These are phyloP conservation scores for Salicornia ramosissima DNA, from an alignment of 148 eudicot genomes.

Conservation along the genomic window DNA sequence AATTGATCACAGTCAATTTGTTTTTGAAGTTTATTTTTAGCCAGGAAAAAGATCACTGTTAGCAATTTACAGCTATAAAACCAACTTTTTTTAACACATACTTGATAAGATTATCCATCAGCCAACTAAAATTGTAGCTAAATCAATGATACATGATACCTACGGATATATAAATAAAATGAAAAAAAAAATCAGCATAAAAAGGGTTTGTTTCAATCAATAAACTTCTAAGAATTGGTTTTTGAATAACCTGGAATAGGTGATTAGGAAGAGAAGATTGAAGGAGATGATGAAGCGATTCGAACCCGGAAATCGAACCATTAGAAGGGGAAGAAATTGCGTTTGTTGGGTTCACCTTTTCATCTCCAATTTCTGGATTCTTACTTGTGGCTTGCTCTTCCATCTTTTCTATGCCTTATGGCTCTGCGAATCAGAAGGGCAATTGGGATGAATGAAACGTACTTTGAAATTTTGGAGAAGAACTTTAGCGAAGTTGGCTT, in stretches of 20 bases:
- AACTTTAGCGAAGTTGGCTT: too few relatives aligned
- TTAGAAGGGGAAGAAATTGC: constrained; percentile 20
- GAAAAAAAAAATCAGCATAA: not conserved
- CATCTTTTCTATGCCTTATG: constrained; percentile 31
- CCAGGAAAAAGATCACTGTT: too few relatives aligned
- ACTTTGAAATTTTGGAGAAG: too few relatives aligned
- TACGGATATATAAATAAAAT: not conserved
- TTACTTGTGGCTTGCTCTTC: constrained; percentile 20
- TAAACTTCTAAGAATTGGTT: not conserved
- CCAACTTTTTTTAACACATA: too few relatives aligned
- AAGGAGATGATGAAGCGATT: constrained; percentile 74
- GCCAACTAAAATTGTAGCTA: not conserved
- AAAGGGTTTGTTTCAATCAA: not conserved
- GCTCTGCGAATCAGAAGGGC: too few relatives aligned
- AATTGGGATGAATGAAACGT: too few relatives aligned
- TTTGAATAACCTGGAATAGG: constrained; percentile 44
- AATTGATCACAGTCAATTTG: not conserved
- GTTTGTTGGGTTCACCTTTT: constrained; percentile 15
- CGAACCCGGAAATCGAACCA: constrained; percentile 78
- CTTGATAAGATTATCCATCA: too few relatives aligned
- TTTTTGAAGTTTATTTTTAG: not conserved
- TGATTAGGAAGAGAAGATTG: constrained; percentile 55
- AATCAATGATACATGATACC: not conserved
- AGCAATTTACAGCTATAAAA: too few relatives aligned
- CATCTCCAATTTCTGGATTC: constrained; percentile 22